Conservation (phyloP, 1,284 basidiomycete species). For the Testicularia cyperi region DNA sequence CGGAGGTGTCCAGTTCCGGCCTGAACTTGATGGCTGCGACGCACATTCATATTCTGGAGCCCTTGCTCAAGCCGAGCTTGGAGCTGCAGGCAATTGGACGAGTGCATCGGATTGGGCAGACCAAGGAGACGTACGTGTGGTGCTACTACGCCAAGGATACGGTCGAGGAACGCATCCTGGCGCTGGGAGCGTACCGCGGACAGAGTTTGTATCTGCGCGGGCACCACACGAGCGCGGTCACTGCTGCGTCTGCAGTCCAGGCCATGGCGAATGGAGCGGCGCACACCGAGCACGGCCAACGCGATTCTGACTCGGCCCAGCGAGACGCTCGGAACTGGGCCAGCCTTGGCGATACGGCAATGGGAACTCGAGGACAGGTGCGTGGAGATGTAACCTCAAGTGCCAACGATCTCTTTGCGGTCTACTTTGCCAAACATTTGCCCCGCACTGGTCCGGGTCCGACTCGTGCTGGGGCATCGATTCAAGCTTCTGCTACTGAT, state of each 20-base stretch:
- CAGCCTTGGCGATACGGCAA: slow-evolving; percentile 7
- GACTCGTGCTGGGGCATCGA: neutral
- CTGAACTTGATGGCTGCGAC: slow-evolving; percentile 51
- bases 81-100: slow-evolving; percentile 56
- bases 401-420: slow-evolving; percentile 39
- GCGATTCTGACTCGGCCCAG: too few species aligned
- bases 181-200: slow-evolving; percentile 31
- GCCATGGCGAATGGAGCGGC: slow-evolving; percentile 5
- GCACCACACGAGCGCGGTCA: slow-evolving; percentile 16
- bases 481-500: neutral
- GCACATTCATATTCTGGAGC: slow-evolving; percentile 53
- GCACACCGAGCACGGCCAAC: slow-evolving; percentile 14
- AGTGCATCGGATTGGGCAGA: slow-evolving; percentile 56
- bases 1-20: slow-evolving; percentile 53
- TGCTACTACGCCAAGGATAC: slow-evolving; percentile 52
- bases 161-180: slow-evolving; percentile 51
- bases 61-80: slow-evolving; percentile 48
- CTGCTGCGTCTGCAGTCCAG: neutral
- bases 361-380: slow-evolving; percentile 8
- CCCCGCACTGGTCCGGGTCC: slow-evolving; percentile 4
- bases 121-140: slow-evolving; percentile 43
- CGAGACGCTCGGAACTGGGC: slow-evolving; percentile 25
- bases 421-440: slow-evolving; percentile 37
- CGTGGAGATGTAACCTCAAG: slow-evolving; percentile 41
- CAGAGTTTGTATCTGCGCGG: slow-evolving; percentile 43